Evolutionary conservation across 371 early-diverging fungal genomes (phyloP).

Genomic region (Phascolomyces articulosus): DNA sequence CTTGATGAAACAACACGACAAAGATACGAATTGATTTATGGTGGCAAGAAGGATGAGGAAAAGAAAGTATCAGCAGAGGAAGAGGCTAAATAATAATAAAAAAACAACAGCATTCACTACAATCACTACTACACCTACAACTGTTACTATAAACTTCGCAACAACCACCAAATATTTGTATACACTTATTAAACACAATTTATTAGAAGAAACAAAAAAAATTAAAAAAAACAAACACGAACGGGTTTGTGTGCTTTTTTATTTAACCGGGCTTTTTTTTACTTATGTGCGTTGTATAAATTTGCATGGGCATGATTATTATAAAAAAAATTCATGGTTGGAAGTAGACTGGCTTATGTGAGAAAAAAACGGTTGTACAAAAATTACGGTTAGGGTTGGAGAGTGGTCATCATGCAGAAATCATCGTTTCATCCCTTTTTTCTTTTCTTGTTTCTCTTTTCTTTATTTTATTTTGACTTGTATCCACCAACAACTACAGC

Average conservation of each 20-base stretch:
- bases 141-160: no score
- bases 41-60: constrained; percentile 21
- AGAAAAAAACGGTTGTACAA: not conserved
- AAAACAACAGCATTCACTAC: not conserved
- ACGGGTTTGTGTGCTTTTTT: no score
- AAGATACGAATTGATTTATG: constrained; percentile 49
- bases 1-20: constrained; percentile 45
- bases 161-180: not conserved
- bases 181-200: not conserved
- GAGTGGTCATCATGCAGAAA: not conserved
- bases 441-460: constrained; percentile 16
- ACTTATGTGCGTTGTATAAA: no score
- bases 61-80: not conserved
- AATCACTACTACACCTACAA: not conserved
- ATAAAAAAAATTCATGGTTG: no score
- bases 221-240: no score
- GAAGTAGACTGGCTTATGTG: no score
- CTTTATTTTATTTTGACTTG: constrained; percentile 3
- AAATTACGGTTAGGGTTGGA: not conserved
- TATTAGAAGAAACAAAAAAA: no score
- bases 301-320: no score
- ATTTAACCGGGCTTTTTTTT: no score
- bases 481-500: no score
- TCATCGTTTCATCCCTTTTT: not conserved
- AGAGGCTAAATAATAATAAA: constrained; percentile 2